Evolutionary conservation across 2,329 filamentous ascomycete genomes (phyloP), one percentile per base, ranked within the genome.

Genomic region (Colletotrichum brevisporum): DNA sequence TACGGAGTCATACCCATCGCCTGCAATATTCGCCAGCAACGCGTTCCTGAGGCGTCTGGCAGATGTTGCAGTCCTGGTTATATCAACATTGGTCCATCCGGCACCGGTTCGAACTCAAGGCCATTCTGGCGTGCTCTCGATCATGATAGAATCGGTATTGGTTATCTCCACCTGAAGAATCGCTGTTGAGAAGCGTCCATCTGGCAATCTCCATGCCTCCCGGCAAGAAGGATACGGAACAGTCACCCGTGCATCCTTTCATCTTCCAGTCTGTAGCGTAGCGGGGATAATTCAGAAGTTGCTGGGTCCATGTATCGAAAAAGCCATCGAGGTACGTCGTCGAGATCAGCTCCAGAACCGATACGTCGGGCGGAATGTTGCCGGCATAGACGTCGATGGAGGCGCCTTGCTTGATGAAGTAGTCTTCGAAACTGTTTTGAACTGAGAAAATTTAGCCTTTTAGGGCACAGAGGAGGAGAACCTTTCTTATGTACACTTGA

Each of bases 381-480:
- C 73, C 73, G 12, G 72, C 71, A 53, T 72, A 75, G 2, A 73
- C 69, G 8, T 64, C 53, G 36, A 74, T 53, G 3, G 62, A 50
- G 2, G 41, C 50, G 16, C 61, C 58, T 27, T 69, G 62, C 8
- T 69, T 45, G 27, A 61, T 56, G 58, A 74, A 72, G 27, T 71
- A 64, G 18, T 71, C 69, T 6, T 61, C 51, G 39, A 74, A 74
- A 12, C 66, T 69, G 15, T 66, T 69, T 24, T 66, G 67, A 31
- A 69, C 66, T 69, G 31, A 3, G 5, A 16, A 2, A 9, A 6
- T 15, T 57, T n/a, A 18, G 16, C 2, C 6, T 45, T 16, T 16
- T 41, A 6, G 15, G 6, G 10, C 6, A 10, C 8, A 31, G 3
- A 6, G 15, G 15, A 6, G 2, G 2, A 48, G 15, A 31, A 27